Conservation (phyloP, 352 stramenopile species). For the Pythium angustatum region DNA sequence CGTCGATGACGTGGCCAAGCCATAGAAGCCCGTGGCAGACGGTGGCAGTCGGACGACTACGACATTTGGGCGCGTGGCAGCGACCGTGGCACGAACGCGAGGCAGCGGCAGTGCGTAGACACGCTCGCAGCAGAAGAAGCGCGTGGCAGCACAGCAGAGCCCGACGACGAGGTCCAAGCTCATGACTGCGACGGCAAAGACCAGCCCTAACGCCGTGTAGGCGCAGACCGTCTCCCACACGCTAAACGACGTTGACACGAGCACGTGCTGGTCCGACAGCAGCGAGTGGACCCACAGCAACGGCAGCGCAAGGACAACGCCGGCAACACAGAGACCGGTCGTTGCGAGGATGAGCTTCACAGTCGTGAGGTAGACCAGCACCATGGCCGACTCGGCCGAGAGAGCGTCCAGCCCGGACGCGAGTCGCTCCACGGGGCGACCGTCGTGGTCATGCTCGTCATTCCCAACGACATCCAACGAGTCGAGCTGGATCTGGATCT, state of each 20-base stretch:
- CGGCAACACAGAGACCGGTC: constrained; percentile 5
- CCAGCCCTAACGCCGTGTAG: constrained; percentile 9
- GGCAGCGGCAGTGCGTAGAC: constrained; percentile 22
- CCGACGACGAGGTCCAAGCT: constrained; percentile 19
- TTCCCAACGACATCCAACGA: neutral
- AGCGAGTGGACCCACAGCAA: constrained; percentile 8
- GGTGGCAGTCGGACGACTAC: constrained; percentile 21
- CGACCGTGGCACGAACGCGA: neutral
- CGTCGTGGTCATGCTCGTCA: neutral
- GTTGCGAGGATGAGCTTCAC: constrained; percentile 28
- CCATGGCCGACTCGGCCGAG: constrained; percentile 17
- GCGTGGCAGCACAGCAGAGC: constrained; percentile 22
- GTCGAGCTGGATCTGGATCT: constrained; percentile 21
- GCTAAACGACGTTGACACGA: neutral
- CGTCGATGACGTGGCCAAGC: constrained; percentile 2
- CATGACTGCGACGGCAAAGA: constrained; percentile 19
- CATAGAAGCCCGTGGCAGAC: constrained; percentile 9
- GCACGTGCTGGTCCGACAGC: neutral
- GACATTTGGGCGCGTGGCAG: constrained; percentile 9
- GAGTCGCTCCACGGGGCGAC: constrained; percentile 13
- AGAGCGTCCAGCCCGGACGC: constrained; percentile 12
- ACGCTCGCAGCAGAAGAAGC: constrained; percentile 29
- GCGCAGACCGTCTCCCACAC: constrained; percentile 10
- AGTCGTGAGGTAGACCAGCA: constrained; percentile 31
- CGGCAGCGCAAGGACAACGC: constrained; percentile 8